Evolutionary conservation across 495 filamentous ascomycete genomes (phyloP).

Genomic region (Rhizodiscina lignyota): DNA sequence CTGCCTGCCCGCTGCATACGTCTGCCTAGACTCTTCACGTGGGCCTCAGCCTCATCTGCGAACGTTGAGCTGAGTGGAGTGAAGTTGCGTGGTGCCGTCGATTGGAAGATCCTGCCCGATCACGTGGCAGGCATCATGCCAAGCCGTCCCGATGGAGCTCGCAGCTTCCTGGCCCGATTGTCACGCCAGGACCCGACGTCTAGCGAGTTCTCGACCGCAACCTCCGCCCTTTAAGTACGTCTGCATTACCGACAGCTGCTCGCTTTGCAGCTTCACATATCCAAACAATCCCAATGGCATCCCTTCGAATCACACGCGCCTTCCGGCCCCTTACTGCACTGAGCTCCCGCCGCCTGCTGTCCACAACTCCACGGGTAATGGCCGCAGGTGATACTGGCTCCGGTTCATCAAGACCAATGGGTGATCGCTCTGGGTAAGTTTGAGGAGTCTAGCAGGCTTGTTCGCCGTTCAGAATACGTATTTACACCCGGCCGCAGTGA

Average conservation of each 20-base stretch:
- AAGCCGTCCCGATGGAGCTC: no score
- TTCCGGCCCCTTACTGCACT: not conserved
- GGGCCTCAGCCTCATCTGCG: no score
- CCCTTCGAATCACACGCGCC: constrained; percentile 1
- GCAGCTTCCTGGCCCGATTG: no score
- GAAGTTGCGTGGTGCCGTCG: no score
- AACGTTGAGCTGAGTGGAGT: no score
- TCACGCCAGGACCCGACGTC: no score
- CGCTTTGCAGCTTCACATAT: not conserved
- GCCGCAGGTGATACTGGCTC: constrained; percentile 31
- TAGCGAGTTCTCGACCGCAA: no score
- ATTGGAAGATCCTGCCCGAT: no score
- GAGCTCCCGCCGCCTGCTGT: constrained; percentile 14
- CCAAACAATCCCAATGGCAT: constrained; percentile 1
- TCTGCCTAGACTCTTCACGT: no score
- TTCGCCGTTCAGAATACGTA: not conserved
- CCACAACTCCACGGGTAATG: constrained; percentile 19
- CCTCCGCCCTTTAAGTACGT: no score
- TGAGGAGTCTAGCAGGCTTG: not conserved
- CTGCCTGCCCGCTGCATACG: no score
- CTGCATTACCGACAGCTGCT: not conserved
- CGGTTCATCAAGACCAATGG: constrained; percentile 25
- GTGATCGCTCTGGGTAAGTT: constrained; percentile 23
- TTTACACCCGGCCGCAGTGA: constrained; percentile 37
- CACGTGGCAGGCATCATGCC: no score